Conservation (phyloP, 2,329 filamentous ascomycete species). For the Lasiodiplodia sp. region DNA sequence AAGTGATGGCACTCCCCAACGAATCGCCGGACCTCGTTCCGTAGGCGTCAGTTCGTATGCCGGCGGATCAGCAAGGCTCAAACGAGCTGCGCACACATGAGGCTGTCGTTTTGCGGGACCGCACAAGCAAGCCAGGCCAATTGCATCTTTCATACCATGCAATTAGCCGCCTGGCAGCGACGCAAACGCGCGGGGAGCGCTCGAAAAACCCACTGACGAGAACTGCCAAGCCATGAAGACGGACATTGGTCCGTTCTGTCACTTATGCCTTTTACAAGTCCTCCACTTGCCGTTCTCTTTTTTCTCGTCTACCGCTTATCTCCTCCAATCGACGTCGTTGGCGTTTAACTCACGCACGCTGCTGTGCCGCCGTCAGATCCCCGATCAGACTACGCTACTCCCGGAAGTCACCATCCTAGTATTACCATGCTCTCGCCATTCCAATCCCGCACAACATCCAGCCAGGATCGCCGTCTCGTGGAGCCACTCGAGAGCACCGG, state of each 20-base stretch:
- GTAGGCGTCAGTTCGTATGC: not conserved
- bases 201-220: not conserved
- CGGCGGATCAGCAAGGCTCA: not conserved
- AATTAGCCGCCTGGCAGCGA: not conserved
- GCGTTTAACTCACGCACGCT: not conserved
- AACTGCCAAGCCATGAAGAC: not conserved
- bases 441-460: no score
- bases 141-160: not conserved
- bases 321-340: not conserved
- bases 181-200: no score
- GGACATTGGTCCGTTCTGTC: not conserved
- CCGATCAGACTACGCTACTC: not conserved
- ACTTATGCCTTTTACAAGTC: not conserved
- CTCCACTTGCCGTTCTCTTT: not conserved
- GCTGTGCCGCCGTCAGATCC: not conserved
- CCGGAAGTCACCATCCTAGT: not conserved
- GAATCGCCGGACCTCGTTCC: not conserved
- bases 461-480: not conserved
- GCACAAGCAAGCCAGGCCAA: not conserved
- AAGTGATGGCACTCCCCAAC: not conserved
- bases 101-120: not conserved
- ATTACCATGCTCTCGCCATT: not conserved
- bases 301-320: not conserved
- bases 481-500: not conserved
- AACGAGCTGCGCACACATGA: not conserved